These are phyloP conservation scores for Cercospora janseana DNA, from an alignment of 2,329 filamentous ascomycete species.

Conservation along the genomic window DNA sequence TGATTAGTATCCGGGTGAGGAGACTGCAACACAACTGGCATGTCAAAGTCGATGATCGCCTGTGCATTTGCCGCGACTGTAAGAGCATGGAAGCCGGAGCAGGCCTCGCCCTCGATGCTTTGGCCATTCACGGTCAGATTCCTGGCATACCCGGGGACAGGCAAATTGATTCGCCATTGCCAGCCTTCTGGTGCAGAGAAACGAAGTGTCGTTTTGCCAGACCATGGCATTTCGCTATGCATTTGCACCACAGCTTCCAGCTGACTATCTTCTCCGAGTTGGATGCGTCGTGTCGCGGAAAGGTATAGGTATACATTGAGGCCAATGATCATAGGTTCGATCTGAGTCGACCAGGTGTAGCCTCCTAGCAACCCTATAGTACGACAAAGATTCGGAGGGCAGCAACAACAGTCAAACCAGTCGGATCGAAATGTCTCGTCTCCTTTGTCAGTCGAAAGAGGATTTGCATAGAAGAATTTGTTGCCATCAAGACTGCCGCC, in stretches of 20 bases:
- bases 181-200: no score
- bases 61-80: constrained; percentile 46
- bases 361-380: constrained; percentile 58
- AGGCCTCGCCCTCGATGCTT: no score
- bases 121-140: no score
- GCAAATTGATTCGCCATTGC: no score
- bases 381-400: constrained; percentile 59
- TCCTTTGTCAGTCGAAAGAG: constrained; percentile 54
- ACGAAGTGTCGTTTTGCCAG: no score
- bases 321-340: constrained; percentile 24
- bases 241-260: no score
- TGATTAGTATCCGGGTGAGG: constrained; percentile 59
- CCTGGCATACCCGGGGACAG: no score
- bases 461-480: constrained; percentile 62
- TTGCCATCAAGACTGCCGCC: constrained; percentile 57
- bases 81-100: no score
- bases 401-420: constrained; percentile 62
- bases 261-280: constrained; percentile 56
- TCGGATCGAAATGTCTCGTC: constrained; percentile 52
- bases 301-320: constrained; percentile 54
- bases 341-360: constrained; percentile 53
- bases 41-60: constrained; percentile 44
- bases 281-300: constrained; percentile 39
- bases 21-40: constrained; percentile 49
- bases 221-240: no score